Percentiles rank a stretch among this genome's conserved stretches.
phyloP scores from a whole-genome alignment of 2,329 filamentous ascomycete species.

The Ilyonectria robusta region DNA sequence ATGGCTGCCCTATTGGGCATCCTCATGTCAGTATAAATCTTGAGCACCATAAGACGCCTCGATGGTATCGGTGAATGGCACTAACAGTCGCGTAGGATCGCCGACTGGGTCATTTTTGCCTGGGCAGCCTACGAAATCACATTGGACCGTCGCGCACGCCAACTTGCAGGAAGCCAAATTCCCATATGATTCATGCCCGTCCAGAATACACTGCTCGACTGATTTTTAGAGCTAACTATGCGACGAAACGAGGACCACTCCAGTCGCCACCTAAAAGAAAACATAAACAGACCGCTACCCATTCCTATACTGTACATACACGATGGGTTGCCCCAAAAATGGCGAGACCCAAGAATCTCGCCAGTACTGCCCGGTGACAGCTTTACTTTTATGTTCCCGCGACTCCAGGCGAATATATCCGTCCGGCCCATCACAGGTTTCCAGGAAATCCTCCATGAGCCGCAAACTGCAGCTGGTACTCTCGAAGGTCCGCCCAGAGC shows the following conservation, averaged over 20 bases:
- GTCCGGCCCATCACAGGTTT: conserved; percentile 33
- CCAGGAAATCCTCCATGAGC: conserved; percentile 71
- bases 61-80: neutral
- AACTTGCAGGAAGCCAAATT: conserved; percentile 33
- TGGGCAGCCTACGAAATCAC: conserved; percentile 37
- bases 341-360: conserved; percentile 3
- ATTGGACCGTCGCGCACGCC: conserved; percentile 24
- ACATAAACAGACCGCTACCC: neutral
- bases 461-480: conserved; percentile 82
- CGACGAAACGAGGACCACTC: neutral
- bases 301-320: conserved; percentile 22
- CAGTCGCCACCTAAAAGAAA: neutral
- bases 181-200: conserved; percentile 34
- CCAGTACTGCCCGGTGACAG: conserved; percentile 6
- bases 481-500: conserved; percentile 83
- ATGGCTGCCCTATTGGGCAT: conserved; percentile 45
- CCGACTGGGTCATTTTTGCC: conserved; percentile 39
- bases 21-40: conserved; percentile 36
- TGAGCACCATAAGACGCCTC: too few relatives aligned
- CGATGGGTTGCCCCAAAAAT: conserved; percentile 29
- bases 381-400: conserved; percentile 5
- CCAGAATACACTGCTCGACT: conserved; percentile 17
- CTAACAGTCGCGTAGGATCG: conserved; percentile 26
- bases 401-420: neutral
- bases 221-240: conserved; percentile 9